Base-by-base conservation (phyloP, 805 yeast genomes). In the Candida sakaeoensis region DNA sequence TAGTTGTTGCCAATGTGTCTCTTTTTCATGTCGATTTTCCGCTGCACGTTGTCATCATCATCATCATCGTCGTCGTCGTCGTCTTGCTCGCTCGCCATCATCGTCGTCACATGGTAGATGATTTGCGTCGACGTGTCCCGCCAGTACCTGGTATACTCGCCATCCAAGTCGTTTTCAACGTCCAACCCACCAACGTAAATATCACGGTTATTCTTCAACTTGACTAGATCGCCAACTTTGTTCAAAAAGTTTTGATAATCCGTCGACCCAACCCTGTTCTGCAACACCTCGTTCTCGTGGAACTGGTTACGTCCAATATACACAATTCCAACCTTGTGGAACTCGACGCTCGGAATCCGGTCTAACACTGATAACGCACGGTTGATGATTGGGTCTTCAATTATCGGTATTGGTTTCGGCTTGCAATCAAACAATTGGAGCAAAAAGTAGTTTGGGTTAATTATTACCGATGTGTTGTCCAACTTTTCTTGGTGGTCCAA, bases 1-100 rank as follows among this genome's bases (percentile, higher is more conserved):
- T 79, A 81, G 54, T 87, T 76, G 61, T 88, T 88, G 6, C 96
- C 96, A 46, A 88, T 83, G 55, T 88, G 96, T 40, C 89, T 65
- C 59, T 88, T 88, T 60, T 87, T 88, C 56, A 72, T 54, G 12
- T 80, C 72, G 21, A 60, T 65, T 13, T 54, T 52, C 3, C 57
- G 54, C 26, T 37, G 41, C n/a, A n/a, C n/a, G n/a, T n/a, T n/a
- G 2, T 33, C 38, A 19, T 24, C 28, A 5, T 28, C 26, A 26
- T 26, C 24, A 48, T 81, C 83, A 10, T 55, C 51, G 2, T 49
- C 57, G 27, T 47, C 49, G 36, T 71, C 66, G 8, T 15, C 10
- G 14, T 7, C 17, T 47, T 81, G 83, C 12, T 51, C n/a, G n/a
- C n/a, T n/a, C n/a, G n/a, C 58, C 95, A 88, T 88, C 73, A 88